Conservation (phyloP, 139 green algal genomes). For the Tetradesmus lagerheimii region DNA sequence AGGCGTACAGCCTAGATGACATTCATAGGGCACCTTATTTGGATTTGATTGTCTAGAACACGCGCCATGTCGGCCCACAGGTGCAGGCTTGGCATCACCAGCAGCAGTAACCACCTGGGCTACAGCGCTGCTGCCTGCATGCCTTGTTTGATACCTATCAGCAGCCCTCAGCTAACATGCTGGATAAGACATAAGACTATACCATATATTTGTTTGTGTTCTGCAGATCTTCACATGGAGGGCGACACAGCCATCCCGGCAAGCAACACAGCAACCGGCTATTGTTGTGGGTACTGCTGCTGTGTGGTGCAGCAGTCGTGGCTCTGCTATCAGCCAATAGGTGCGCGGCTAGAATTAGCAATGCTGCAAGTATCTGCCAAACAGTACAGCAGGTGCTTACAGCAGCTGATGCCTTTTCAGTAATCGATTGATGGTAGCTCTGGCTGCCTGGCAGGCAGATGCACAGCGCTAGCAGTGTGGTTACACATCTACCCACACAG, state of each 20-base stretch:
- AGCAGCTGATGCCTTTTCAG: not conserved
- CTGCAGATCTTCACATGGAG: not conserved
- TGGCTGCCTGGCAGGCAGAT: no score
- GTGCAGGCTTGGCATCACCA: not conserved
- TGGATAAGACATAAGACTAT: no score
- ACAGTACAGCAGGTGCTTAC: not conserved
- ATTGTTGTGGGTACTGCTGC: not conserved
- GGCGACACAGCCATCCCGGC: not conserved
- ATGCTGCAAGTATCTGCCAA: not conserved
- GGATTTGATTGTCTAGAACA: not conserved
- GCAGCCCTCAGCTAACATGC: not conserved
- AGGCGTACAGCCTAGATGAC: not conserved
- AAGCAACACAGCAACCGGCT: constrained; percentile 2
- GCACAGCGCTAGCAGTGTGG: not conserved
- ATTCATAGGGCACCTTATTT: not conserved
- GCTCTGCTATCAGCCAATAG: constrained; percentile 15
- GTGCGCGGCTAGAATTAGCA: not conserved
- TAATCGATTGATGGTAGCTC: no score
- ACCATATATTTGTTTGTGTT: not conserved
- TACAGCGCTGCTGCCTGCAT: not conserved
- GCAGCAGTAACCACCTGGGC: not conserved
- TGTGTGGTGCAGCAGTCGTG: constrained; percentile 8
- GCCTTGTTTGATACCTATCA: not conserved
- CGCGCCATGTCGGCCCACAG: not conserved
- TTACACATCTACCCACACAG: no score